Evolutionary conservation across 2,329 filamentous ascomycete species (phyloP).

Genomic region (Colletotrichum euphorbiae): DNA sequence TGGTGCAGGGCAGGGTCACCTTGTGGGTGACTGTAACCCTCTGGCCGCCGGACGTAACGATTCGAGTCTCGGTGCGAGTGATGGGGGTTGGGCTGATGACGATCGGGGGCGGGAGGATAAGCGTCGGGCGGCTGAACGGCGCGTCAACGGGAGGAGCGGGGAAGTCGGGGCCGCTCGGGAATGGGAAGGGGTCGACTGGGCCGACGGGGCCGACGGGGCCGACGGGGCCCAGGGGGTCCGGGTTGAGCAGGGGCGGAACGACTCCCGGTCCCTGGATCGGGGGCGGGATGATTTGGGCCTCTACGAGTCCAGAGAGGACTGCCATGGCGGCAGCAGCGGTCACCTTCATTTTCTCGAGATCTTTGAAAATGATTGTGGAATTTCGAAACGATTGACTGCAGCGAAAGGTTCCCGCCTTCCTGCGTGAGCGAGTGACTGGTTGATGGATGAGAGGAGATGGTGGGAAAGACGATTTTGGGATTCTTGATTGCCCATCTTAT

Average conservation of each 20-base stretch:
- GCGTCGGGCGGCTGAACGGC: neutral
- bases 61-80: neutral
- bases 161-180: too few relatives aligned
- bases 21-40: neutral
- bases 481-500: constrained; percentile 14
- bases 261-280: neutral
- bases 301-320: constrained; percentile 31
- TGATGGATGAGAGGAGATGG: constrained; percentile 20
- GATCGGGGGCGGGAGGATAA: neutral
- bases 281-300: constrained; percentile 9
- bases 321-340: constrained; percentile 20
- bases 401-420: constrained; percentile 32
- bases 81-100: neutral
- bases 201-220: too few relatives aligned
- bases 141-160: constrained; percentile 8
- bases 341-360: constrained; percentile 32
- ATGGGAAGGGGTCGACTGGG: too few relatives aligned
- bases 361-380: constrained; percentile 14
- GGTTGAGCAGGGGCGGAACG: too few relatives aligned
- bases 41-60: neutral
- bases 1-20: neutral
- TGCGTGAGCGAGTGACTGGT: constrained; percentile 36
- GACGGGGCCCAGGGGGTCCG: neutral
- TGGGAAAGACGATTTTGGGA: neutral
- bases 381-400: constrained; percentile 34